Evolutionary conservation across 2,329 filamentous ascomycete genomes (phyloP).

Genomic region (Tolypocladium paradoxum): DNA sequence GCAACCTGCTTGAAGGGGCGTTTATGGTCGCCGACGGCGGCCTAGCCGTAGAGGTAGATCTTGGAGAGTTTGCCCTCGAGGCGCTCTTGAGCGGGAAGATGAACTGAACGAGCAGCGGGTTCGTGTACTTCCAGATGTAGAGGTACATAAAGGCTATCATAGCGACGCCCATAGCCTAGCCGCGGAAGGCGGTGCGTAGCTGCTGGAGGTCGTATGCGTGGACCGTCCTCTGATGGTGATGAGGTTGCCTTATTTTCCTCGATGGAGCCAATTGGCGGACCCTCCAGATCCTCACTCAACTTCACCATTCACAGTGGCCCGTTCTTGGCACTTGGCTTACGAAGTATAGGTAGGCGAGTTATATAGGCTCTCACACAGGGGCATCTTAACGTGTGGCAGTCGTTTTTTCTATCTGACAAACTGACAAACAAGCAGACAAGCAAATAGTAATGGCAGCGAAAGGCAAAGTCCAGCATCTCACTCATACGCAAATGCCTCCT

Average conservation of each 20-base stretch:
- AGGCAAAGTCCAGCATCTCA: too few species aligned
- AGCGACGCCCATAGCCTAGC: conserved; percentile 86
- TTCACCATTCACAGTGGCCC: too few species aligned
- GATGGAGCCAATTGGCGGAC: conserved; percentile 79
- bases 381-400: too few species aligned
- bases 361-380: too few species aligned
- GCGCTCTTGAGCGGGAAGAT: conserved; percentile 93
- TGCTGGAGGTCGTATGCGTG: conserved; percentile 89
- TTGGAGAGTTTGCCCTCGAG: conserved; percentile 94
- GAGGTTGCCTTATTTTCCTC: conserved; percentile 93
- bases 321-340: too few species aligned
- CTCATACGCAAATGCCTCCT: too few species aligned
- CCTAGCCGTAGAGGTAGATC: conserved; percentile 82
- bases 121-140: conserved; percentile 99
- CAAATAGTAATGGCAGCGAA: too few species aligned
- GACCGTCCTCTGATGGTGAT: conserved; percentile 92
- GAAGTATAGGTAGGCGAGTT: too few species aligned
- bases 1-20: conserved; percentile 83
- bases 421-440: too few species aligned
- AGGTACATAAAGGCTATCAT: conserved; percentile 99
- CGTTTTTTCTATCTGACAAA: too few species aligned
- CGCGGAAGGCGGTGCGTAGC: conserved; percentile 74
- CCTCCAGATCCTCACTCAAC: conserved; percentile 99
- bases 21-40: conserved; percentile 83
- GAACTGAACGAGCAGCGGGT: conserved; percentile 95